These are phyloP conservation scores for Akanthomyces uredinophilus DNA, from an alignment of 2,329 filamentous ascomycete genomes.

Conservation along the genomic window DNA sequence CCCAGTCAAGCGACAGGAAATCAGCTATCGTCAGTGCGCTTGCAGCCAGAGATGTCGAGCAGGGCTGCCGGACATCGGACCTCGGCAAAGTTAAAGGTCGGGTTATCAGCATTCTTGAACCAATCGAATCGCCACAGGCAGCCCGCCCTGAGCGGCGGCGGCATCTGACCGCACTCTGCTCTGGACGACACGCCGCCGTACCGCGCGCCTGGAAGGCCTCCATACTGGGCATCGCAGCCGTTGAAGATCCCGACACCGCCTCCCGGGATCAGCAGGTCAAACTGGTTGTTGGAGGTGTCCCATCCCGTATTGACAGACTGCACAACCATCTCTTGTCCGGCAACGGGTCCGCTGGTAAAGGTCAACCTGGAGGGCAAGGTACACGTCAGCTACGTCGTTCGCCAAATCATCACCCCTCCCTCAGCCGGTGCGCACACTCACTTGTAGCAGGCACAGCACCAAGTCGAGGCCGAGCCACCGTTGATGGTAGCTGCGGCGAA, in stretches of 20 bases:
- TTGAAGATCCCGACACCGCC: constrained; percentile 52
- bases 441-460: constrained; percentile 64
- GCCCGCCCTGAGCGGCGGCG: constrained; percentile 47
- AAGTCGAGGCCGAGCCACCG: constrained; percentile 51
- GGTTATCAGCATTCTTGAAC: constrained; percentile 56
- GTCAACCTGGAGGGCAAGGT: constrained; percentile 33
- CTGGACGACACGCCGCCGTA: constrained; percentile 53
- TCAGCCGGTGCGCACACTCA: constrained; percentile 21
- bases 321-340: constrained; percentile 59
- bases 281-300: constrained; percentile 53
- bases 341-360: constrained; percentile 44
- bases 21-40: constrained; percentile 25
- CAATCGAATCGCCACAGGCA: constrained; percentile 62
- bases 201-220: constrained; percentile 38
- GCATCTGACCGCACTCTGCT: constrained; percentile 48
- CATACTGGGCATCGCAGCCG: constrained; percentile 45
- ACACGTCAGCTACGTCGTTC: too few relatives aligned
- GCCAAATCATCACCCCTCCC: too few relatives aligned
- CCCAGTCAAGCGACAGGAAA: not conserved
- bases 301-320: constrained; percentile 60
- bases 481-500: constrained; percentile 56
- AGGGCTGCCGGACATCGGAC: constrained; percentile 50
- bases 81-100: constrained; percentile 48
- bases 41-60: constrained; percentile 35
- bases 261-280: constrained; percentile 52